Evolutionary conservation across 1,284 basidiomycete species (phyloP).

Genomic region (Microbotryum lychnidis-dioicae): DNA sequence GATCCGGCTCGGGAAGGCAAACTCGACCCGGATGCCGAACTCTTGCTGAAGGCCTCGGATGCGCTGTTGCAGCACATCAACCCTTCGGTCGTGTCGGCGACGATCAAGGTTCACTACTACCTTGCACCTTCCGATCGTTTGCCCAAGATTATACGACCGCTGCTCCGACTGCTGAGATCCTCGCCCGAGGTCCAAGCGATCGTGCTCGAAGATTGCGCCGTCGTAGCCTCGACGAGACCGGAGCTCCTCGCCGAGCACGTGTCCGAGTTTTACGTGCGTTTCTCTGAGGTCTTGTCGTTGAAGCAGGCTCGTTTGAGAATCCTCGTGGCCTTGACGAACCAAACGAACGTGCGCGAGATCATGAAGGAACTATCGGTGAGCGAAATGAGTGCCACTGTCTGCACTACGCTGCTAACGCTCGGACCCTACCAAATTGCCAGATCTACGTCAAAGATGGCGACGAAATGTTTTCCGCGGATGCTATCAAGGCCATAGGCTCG

Average conservation of each 20-base stretch:
- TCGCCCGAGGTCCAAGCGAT: conserved; percentile 59
- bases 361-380: conserved; percentile 70
- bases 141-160: conserved; percentile 53
- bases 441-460: conserved; percentile 62
- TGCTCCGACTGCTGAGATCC: conserved; percentile 57
- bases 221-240: conserved; percentile 54
- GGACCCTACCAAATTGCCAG: conserved; percentile 41
- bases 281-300: conserved; percentile 43
- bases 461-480: conserved; percentile 58
- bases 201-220: conserved; percentile 59
- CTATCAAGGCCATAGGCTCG: conserved; percentile 67
- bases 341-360: conserved; percentile 59
- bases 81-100: conserved; percentile 74
- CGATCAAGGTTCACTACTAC: conserved; percentile 63
- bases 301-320: conserved; percentile 60
- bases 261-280: conserved; percentile 58
- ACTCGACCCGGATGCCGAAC: conserved; percentile 57
- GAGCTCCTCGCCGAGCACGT: conserved; percentile 55
- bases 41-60: conserved; percentile 63
- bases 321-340: conserved; percentile 55
- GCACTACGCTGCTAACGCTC: background rate
- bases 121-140: conserved; percentile 54
- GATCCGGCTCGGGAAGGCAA: conserved; percentile 53
- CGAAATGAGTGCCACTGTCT: conserved; percentile 32
- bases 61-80: conserved; percentile 76